phyloP scores from a whole-genome alignment of 2,329 filamentous ascomycete species.

The Claviceps sp. region DNA sequence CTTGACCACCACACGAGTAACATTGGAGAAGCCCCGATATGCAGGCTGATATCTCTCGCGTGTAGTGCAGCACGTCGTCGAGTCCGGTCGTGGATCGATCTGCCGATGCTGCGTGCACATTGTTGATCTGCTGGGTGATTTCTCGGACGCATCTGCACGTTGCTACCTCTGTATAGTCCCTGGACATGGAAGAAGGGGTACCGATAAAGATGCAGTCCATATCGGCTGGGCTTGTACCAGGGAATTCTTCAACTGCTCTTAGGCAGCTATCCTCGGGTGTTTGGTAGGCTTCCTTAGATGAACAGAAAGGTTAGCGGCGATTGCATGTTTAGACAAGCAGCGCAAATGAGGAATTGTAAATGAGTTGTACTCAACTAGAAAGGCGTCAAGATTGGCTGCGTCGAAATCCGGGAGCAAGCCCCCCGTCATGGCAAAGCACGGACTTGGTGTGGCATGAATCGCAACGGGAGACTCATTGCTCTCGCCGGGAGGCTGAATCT shows the following conservation, averaged over 20 bases:
- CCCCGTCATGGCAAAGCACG: background rate
- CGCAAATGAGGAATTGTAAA: background rate
- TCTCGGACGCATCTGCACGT: background rate
- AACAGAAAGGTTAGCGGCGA: too few species aligned
- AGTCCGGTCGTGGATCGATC: background rate
- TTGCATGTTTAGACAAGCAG: background rate
- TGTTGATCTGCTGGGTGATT: background rate
- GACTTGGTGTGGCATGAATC: background rate
- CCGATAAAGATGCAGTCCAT: background rate
- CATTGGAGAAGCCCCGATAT: background rate
- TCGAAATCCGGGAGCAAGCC: background rate
- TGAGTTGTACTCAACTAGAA: background rate
- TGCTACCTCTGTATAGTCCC: background rate
- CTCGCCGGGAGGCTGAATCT: background rate
- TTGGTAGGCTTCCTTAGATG: background rate
- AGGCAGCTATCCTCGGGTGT: background rate
- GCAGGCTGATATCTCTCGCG: background rate
- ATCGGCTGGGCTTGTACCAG: background rate
- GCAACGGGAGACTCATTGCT: background rate
- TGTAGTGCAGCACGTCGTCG: background rate
- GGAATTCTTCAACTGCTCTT: background rate
- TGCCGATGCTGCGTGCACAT: background rate
- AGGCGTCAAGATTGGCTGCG: background rate
- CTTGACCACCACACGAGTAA: background rate
- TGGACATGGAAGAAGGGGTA: background rate